Percentiles rank a stretch among this genome's conserved stretches.
phyloP scores from a whole-genome alignment of 129 eudicot genomes.

The Tanacetum coccineum region DNA sequence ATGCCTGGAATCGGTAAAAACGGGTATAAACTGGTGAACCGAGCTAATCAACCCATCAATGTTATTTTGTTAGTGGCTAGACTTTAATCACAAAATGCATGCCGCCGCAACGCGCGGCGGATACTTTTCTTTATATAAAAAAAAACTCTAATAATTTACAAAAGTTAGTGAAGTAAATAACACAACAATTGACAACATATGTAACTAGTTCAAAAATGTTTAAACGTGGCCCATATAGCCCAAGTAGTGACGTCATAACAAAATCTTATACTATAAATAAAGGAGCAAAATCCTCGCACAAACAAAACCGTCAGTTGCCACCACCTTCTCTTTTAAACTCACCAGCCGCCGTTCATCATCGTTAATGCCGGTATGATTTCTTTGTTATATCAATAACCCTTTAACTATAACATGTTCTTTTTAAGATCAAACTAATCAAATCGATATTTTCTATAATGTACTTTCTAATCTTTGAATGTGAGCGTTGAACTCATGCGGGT shows the following conservation, averaged over 20 bases:
- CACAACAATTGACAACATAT: too few species aligned
- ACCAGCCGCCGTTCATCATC: conserved; percentile 6
- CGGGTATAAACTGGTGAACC: too few species aligned
- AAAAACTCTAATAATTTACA: too few species aligned
- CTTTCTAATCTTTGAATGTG: not conserved
- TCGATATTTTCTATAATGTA: too few species aligned
- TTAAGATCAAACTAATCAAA: not conserved
- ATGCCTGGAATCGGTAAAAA: too few species aligned
- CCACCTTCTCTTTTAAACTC: not conserved
- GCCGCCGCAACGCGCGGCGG: too few species aligned
- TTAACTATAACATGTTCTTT: not conserved
- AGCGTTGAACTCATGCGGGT: not conserved
- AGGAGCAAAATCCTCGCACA: not conserved
- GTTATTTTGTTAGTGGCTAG: too few species aligned
- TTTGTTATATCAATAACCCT: not conserved
- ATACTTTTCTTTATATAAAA: too few species aligned
- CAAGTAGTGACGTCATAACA: not conserved
- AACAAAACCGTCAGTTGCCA: not conserved
- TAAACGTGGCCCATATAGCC: conserved; percentile 4
- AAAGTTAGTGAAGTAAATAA: too few species aligned
- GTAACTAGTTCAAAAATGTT: too few species aligned
- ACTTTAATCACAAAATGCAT: too few species aligned
- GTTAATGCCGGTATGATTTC: conserved; percentile 10
- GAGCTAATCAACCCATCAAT: too few species aligned
- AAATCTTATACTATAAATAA: not conserved